Evolutionary conservation across 176 grass and related monocot species (phyloP).

Genomic region (Pontederia crassipes): DNA sequence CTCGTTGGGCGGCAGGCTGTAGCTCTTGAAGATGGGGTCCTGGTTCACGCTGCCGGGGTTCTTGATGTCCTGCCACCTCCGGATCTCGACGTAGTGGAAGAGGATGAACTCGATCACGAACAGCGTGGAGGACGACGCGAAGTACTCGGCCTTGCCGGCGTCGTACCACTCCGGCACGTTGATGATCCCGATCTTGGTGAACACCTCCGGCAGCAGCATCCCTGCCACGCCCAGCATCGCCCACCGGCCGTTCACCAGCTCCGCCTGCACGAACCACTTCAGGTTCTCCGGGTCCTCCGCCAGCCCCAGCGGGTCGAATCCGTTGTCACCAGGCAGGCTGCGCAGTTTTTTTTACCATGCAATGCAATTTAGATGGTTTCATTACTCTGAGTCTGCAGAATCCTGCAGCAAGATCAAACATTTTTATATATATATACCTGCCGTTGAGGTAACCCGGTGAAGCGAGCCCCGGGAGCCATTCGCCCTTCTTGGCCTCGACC

Average conservation of each 20-base stretch:
- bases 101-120: conserved; percentile 83
- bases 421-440: conserved; percentile 20
- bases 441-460: conserved; percentile 57
- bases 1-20: too few species aligned
- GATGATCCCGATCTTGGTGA: conserved; percentile 44
- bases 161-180: conserved; percentile 64
- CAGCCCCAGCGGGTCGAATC: conserved; percentile 56
- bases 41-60: too few species aligned
- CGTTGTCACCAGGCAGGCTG: conserved; percentile 60
- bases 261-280: conserved; percentile 70
- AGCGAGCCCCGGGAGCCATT: conserved; percentile 63
- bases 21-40: too few species aligned
- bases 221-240: conserved; percentile 79
- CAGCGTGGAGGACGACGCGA: conserved; percentile 66
- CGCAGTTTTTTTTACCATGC: background rate
- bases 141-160: conserved; percentile 69
- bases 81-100: conserved; percentile 68
- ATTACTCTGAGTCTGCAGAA: background rate
- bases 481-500: conserved; percentile 55
- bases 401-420: background rate
- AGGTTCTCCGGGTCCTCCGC: conserved; percentile 74
- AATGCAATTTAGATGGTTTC: background rate
- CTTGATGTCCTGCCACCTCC: too few species aligned
- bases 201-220: conserved; percentile 71
- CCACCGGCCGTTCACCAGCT: conserved; percentile 72